Evolutionary conservation across 148 eudicot genomes (phyloP), one percentile per base, ranked within the genome.

Genomic region (Drosera capensis): DNA sequence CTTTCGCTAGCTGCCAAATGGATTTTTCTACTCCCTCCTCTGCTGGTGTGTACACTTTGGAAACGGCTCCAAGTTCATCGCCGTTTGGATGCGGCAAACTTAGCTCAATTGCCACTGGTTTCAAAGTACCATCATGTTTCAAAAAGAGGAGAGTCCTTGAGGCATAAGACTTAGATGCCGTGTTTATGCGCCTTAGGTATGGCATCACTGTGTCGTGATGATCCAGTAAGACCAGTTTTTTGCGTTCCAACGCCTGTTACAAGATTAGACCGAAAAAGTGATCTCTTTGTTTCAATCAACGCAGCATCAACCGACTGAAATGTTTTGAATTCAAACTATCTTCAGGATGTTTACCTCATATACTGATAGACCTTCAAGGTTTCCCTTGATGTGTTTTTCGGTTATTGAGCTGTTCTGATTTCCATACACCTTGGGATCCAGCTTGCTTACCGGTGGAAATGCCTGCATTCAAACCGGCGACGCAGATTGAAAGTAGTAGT

Each of bases 341-440:
- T n/a, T n/a, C n/a, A n/a, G n/a, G n/a, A n/a, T 48, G 7, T 14
- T 2, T 17, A 48, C 35, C 35, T 29, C 35, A 7, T 29, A 12
- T 7, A 29, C 35, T 29, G 35, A 29, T 5, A 29, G 7, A 5
- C 35, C 35, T 7, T 29, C 12, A 29, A 29, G 35, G 7, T 29
- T 7, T 29, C 35, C 35, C 12, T 5, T 5, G 12, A 29, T 29
- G 35, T 29, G 46, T 46, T 71, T 73, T 42, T 54, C 52, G 14
- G 78, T 72, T 46, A 82, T 82, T 15, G 71, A 47, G 63, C 94
- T 87, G 29, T 47, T 70, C 43, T 79, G 90, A 38, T 77, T 67
- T 16, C 96, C 94, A 47, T 74, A 82, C 17, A 57, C 45, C 43
- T 48, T 29, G 3, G 82, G 69, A 39, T 87, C 94, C 23, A 87